A percentile compares a stretch with the other conserved stretches of the same genome.
Conservation (phyloP, 2,329 filamentous ascomycete species). For the Ceratocystis variospora region DNA sequence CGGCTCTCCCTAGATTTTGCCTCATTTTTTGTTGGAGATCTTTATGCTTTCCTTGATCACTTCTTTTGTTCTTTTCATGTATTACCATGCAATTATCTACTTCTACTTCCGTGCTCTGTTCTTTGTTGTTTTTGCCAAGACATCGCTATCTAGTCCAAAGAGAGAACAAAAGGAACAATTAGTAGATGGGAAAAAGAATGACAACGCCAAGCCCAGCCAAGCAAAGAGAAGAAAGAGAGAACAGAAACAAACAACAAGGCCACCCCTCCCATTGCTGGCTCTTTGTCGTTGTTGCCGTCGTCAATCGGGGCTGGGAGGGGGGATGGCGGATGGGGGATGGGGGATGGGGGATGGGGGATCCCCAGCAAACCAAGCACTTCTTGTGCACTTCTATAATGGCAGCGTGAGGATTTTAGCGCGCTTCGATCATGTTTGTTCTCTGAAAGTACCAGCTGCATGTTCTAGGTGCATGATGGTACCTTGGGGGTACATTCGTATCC, state of each 20-base stretch:
- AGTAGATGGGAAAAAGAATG: background rate
- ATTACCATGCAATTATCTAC: background rate
- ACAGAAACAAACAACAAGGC: background rate
- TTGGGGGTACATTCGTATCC: conserved; percentile 2
- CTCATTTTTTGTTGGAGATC: background rate
- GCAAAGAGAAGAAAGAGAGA: background rate
- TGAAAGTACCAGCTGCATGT: background rate
- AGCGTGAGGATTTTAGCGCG: background rate
- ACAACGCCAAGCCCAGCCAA: background rate
- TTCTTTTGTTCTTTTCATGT: background rate
- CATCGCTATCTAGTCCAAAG: background rate
- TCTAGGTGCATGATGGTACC: background rate
- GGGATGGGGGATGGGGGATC: background rate
- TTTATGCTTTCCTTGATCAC: background rate
- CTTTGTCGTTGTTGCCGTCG: background rate
- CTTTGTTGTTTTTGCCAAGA: background rate
- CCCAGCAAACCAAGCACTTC: background rate
- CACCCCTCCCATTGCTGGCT: background rate
- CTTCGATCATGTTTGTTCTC: background rate
- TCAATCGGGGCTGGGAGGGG: background rate
- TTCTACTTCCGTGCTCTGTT: background rate
- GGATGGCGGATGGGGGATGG: no score
- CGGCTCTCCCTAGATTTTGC: background rate
- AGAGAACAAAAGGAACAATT: background rate
- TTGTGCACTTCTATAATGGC: background rate